A percentile compares a stretch with the other conserved stretches of the same genome.
Evolutionary conservation across 495 filamentous ascomycete species (phyloP).

Genomic region (Aspergillus egyptiacus): DNA sequence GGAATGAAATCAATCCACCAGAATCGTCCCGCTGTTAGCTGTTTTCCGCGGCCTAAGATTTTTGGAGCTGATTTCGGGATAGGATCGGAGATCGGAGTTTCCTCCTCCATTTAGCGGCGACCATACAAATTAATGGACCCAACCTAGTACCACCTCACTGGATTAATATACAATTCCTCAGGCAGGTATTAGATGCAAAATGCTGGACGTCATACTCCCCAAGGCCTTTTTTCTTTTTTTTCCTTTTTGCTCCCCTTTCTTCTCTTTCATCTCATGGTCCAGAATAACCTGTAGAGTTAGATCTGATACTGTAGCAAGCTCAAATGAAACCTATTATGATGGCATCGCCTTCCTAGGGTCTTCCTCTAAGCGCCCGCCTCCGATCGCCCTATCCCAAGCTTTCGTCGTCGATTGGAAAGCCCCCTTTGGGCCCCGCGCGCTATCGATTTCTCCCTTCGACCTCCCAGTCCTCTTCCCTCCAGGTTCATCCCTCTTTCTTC

Average conservation of each 20-base stretch:
- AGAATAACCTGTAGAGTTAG: neutral
- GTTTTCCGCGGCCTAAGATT: slow-evolving; percentile 10
- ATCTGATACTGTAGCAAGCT: neutral
- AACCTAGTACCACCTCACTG: too few relatives aligned
- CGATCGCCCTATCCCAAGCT: neutral
- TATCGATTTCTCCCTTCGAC: slow-evolving; percentile 24
- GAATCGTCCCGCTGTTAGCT: neutral
- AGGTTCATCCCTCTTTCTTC: slow-evolving; percentile 17
- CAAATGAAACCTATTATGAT: neutral
- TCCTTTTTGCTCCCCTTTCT: neutral
- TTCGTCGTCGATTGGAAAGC: slow-evolving; percentile 1
- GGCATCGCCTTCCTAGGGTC: neutral
- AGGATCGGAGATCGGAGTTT: slow-evolving; percentile 4
- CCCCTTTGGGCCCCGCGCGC: slow-evolving; percentile 31
- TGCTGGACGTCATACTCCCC: slow-evolving; percentile 11
- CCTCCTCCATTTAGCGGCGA: neutral
- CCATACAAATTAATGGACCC: neutral
- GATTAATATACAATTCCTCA: too few relatives aligned
- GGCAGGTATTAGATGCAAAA: too few relatives aligned
- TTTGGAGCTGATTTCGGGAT: slow-evolving; percentile 1
- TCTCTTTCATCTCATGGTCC: neutral
- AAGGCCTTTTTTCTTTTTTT: neutral
- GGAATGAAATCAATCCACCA: neutral
- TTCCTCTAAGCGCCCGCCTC: neutral
- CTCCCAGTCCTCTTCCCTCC: slow-evolving; percentile 19